These are phyloP conservation scores for Myxozyma udenii DNA, from an alignment of 805 yeast genomes.

Conservation along the genomic window DNA sequence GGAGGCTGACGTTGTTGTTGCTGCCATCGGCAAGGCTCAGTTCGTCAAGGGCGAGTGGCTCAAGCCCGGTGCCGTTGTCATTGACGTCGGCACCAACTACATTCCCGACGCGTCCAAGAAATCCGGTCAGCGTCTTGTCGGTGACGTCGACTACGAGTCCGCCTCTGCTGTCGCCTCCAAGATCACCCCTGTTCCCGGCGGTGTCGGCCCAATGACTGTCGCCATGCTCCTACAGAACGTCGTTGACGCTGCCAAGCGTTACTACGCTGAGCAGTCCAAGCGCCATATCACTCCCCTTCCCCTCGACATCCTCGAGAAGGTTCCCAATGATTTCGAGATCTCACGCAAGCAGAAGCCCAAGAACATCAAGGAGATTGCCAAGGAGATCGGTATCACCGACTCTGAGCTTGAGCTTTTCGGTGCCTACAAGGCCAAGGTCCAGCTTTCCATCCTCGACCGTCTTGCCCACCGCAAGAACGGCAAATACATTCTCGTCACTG, in stretches of 20 bases:
- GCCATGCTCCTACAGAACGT: slow-evolving; percentile 91
- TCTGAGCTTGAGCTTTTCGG: slow-evolving; percentile 87
- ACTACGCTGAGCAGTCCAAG: slow-evolving; percentile 45
- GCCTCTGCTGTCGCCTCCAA: slow-evolving; percentile 61
- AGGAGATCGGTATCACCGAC: slow-evolving; percentile 74
- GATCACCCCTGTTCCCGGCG: slow-evolving; percentile 97
- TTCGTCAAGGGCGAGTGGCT: slow-evolving; percentile 86
- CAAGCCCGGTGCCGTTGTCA: slow-evolving; percentile 77
- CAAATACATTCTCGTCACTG: slow-evolving; percentile 86
- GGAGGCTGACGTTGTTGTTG: slow-evolving; percentile 81
- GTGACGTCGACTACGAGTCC: slow-evolving; percentile 83
- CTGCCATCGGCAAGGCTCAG: slow-evolving; percentile 86
- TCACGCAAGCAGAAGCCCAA: slow-evolving; percentile 88
- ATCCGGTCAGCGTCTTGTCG: slow-evolving; percentile 82
- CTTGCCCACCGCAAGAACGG: slow-evolving; percentile 65
- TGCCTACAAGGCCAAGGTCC: slow-evolving; percentile 83
- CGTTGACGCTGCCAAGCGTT: slow-evolving; percentile 68
- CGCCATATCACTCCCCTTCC: slow-evolving; percentile 56
- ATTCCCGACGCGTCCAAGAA: slow-evolving; percentile 69
- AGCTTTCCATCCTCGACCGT: slow-evolving; percentile 65
- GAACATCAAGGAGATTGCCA: slow-evolving; percentile 68
- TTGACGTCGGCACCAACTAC: slow-evolving; percentile 95
- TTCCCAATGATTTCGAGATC: slow-evolving; percentile 87
- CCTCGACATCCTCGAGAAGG: slow-evolving; percentile 57
- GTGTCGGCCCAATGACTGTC: slow-evolving; percentile 99